Base-by-base conservation (phyloP, 768 basidiomycete genomes). In the Dendrothele bispora region DNA sequence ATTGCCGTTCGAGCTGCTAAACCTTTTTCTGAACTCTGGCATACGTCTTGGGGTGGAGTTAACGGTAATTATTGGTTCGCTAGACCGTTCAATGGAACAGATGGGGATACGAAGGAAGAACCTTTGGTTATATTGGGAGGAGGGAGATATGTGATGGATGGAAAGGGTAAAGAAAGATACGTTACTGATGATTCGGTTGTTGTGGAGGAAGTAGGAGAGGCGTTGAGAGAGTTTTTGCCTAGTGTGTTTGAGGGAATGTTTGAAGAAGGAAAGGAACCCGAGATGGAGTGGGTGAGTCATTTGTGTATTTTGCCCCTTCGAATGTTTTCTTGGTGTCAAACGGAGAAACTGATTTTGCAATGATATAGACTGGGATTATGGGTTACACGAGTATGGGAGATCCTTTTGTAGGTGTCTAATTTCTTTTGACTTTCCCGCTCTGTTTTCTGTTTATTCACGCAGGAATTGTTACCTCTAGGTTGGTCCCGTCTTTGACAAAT, bases 1-100 rank as follows among this genome's bases (percentile, higher is more conserved):
- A 66, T 71, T 50, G 73, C 75, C 2, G 46, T 71, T 5, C 75
- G 73, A 15, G 65, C 63, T 11, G 52, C 57, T 7, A 75, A 73
- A 0, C 49, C 69, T 1, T 45, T 66, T 2, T 59, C 69, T 12
- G 59, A 71, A 12, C 61, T 83, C 25, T 72, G 70, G 15, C 72
- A 64, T 50, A 54, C 61, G 34, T 65, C 77, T 2, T 84, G 79
- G 81, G 67, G 51, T 78, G 66, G 48, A 70, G 67, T 60, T 68
- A 77, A 54, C 79, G 78, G 0, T 75, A 69, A 89, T 54, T 92
- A 92, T 60, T 91, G 87, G 86, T 91, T 92, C 60, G 83, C 87
- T 17, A 75, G 91, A n/a, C 80, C 81, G 0, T 43, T 73, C 38
- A 54, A 60, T 44, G 51, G 41, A 51, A 50, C 34, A 7, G 59